Base-by-base conservation (phyloP, 2,329 filamentous ascomycete species). In the Neofusicoccum cordaticola region DNA sequence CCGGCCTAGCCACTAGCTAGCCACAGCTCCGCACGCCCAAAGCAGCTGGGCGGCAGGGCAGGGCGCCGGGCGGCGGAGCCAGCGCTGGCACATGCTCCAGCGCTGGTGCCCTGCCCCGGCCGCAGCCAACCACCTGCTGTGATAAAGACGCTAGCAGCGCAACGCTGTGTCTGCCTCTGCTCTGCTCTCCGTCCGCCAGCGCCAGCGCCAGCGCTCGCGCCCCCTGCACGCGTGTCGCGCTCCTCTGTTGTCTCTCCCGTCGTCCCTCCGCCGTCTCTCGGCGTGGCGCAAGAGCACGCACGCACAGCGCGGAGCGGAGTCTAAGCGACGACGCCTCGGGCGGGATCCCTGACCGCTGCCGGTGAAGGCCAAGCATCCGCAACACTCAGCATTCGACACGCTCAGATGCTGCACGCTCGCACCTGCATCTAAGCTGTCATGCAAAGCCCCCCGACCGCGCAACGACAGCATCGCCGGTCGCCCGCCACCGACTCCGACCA, bases 401-500 rank as follows among this genome's bases (percentile, higher is more conserved):
- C 50, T 50, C 50, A 63, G 60, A 63, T 63, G 60, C 60, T 63
- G 37, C 48, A 63, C 60, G 37, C 34, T 42, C 45, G 34, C 60
- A 42, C 17, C 47, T 52, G 35, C 45, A 50, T 62, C 60, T 61
- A 48, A 61, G 47, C 61, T 63, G 39, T 19, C 63, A 64, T 60
- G 64, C 65, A 67, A 50, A 66, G 62, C 50, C 57, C 66, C 39
- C 67, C 67, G 66, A 62, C 67, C 56, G 67, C 66, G 44, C 60
- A 58, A 52, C 63, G 66, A 41, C 57, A 51, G 17, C 53, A 56
- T 65, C 64, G 66, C 61, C 51, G 63, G 19, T 62, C 65, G 45
- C 65, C 68, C 22, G 67, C 69, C 44, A 68, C 66, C 65, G 68
- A 70, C 63, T 69, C 68, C 11, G 68, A 69, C 42, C 63, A 58